These are phyloP conservation scores for Talaromyces proteolyticus DNA, from an alignment of 495 filamentous ascomycete species.

Conservation along the genomic window DNA sequence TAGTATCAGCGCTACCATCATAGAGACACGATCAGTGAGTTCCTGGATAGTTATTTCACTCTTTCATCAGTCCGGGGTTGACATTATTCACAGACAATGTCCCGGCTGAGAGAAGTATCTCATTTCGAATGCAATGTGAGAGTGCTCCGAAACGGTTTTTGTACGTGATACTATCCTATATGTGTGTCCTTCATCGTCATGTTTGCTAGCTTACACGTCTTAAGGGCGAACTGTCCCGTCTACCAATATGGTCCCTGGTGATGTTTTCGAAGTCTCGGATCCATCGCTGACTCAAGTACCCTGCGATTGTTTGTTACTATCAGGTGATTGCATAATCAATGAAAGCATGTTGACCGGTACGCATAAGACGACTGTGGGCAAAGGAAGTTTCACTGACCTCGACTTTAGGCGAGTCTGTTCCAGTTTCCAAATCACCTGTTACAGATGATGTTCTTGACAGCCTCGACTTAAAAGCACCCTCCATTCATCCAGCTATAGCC, in stretches of 20 bases:
- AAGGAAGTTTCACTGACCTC: neutral
- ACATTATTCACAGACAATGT: slow-evolving; percentile 67
- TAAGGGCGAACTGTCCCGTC: slow-evolving; percentile 82
- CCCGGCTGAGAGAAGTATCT: slow-evolving; percentile 83
- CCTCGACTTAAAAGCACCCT: slow-evolving; percentile 70
- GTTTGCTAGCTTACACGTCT: neutral
- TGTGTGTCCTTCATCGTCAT: neutral
- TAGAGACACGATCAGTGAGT: slow-evolving; percentile 79
- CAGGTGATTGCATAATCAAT: slow-evolving; percentile 97
- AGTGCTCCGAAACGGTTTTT: slow-evolving; percentile 90
- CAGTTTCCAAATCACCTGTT: slow-evolving; percentile 84
- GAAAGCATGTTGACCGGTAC: slow-evolving; percentile 96
- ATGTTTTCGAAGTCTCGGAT: slow-evolving; percentile 96
- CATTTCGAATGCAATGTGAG: slow-evolving; percentile 92
- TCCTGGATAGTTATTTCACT: neutral
- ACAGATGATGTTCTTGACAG: slow-evolving; percentile 72
- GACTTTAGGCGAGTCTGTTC: slow-evolving; percentile 79
- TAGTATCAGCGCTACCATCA: slow-evolving; percentile 81
- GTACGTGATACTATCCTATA: slow-evolving; percentile 57
- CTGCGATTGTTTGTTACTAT: slow-evolving; percentile 85
- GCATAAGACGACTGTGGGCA: slow-evolving; percentile 5
- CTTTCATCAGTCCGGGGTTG: slow-evolving; percentile 8
- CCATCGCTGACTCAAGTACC: slow-evolving; percentile 91
- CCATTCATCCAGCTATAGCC: slow-evolving; percentile 72
- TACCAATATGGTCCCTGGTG: slow-evolving; percentile 85